Conservation (phyloP, 2,329 filamentous ascomycete species). For the Xylariaceae sp. region DNA sequence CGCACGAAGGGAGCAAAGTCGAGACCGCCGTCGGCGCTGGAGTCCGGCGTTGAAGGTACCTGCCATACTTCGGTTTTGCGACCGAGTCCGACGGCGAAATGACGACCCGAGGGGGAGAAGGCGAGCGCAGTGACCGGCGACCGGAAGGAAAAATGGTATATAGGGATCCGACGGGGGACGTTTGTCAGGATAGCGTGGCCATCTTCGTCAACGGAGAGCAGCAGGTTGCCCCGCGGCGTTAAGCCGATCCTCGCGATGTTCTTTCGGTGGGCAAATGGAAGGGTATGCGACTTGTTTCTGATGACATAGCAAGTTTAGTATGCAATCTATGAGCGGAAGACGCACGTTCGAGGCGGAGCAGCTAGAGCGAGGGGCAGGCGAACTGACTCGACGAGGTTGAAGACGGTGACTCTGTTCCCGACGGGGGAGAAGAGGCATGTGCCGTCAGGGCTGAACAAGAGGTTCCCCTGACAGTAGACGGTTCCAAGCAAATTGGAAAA, state of each 20-base stretch:
- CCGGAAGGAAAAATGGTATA: constrained; percentile 96
- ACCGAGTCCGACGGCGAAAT: constrained; percentile 86
- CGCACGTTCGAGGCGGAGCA: constrained; percentile 16
- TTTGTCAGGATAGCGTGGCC: constrained; percentile 92
- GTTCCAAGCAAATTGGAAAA: constrained; percentile 98
- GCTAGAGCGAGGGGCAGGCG: neutral
- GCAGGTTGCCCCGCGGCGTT: constrained; percentile 82
- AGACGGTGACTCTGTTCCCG: constrained; percentile 91
- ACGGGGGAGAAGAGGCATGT: constrained; percentile 93
- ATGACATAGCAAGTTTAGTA: neutral
- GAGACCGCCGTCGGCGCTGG: constrained; percentile 71
- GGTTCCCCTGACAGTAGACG: constrained; percentile 96
- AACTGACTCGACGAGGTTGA: constrained; percentile 86
- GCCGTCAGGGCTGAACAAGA: constrained; percentile 94
- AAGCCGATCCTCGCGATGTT: constrained; percentile 88
- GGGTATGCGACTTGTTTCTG: constrained; percentile 81
- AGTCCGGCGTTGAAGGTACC: constrained; percentile 82
- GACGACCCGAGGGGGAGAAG: constrained; percentile 84
- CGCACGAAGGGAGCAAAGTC: constrained; percentile 94
- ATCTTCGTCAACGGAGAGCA: constrained; percentile 91
- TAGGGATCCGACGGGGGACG: constrained; percentile 73
- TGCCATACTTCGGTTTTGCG: constrained; percentile 93
- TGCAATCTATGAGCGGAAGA: neutral
- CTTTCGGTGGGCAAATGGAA: constrained; percentile 86
- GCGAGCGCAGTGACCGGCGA: constrained; percentile 74